Conservation (phyloP, 2,329 filamentous ascomycete species). For the Sporothrix variecibatus region DNA sequence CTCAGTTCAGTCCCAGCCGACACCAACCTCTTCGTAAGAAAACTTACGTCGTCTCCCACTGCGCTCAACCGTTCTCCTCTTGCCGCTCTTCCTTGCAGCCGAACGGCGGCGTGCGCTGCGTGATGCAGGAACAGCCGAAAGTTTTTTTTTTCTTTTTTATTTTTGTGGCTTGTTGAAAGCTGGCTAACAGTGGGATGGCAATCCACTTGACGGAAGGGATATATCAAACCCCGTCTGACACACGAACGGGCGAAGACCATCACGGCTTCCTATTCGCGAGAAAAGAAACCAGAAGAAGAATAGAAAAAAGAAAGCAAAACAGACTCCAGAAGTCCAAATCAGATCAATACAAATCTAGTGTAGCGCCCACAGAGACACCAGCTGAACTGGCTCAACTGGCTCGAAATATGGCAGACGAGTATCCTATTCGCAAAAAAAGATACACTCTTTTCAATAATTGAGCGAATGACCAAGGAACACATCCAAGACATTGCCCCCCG, state of each 20-base stretch:
- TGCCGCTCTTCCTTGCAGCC: conserved; percentile 5
- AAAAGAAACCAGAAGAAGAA: background rate
- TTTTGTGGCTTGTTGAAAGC: background rate
- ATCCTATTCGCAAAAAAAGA: background rate
- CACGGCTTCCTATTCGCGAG: background rate
- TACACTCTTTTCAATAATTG: background rate
- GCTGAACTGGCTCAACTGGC: background rate
- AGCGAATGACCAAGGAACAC: conserved; percentile 15
- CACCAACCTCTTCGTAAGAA: background rate
- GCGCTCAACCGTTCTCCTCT: background rate
- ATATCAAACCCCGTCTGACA: conserved; percentile 3
- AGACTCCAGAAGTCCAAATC: background rate
- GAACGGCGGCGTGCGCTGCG: background rate
- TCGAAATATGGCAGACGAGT: too few relatives aligned
- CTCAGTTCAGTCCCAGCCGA: background rate
- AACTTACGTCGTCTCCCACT: background rate
- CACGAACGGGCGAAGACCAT: too few relatives aligned
- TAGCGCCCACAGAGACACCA: background rate
- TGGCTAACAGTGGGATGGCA: background rate
- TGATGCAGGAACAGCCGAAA: conserved; percentile 8
- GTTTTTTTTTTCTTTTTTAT: background rate
- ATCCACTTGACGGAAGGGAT: conserved; percentile 3
- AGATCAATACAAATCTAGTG: background rate
- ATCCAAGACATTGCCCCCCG: conserved; percentile 17
- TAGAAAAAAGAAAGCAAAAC: background rate